Conservation (phyloP, 495 filamentous ascomycete species). For the Neurospora sp. region DNA sequence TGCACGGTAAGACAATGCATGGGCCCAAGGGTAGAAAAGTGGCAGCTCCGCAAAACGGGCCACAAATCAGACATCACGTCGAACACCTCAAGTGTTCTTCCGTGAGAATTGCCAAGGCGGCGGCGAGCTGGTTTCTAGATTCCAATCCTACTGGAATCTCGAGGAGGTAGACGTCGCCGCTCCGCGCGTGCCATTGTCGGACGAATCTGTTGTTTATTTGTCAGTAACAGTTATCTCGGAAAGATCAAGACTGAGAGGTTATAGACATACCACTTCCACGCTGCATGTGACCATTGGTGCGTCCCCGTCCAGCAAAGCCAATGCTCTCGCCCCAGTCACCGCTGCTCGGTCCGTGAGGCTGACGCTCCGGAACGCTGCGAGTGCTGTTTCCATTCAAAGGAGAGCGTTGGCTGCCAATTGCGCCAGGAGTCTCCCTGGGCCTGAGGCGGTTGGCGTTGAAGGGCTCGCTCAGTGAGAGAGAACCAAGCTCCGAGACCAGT, state of each 20-base stretch:
- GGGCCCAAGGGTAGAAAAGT: background rate
- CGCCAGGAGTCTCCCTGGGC: constrained; percentile 45
- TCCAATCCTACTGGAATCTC: constrained; percentile 19
- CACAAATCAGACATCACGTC: background rate
- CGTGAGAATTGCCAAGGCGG: background rate
- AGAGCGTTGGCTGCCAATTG: constrained; percentile 81
- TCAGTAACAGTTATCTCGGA: background rate
- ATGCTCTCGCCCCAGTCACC: constrained; percentile 58
- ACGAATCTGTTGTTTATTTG: constrained; percentile 19
- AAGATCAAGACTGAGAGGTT: background rate
- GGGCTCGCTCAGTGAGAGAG: constrained; percentile 58
- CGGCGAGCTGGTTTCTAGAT: background rate
- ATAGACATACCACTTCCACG: constrained; percentile 57
- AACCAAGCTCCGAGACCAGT: constrained; percentile 41
- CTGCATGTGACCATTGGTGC: constrained; percentile 71
- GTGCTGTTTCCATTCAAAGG: constrained; percentile 52
- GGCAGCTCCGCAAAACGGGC: background rate
- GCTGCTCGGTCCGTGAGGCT: constrained; percentile 67
- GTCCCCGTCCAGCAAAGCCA: constrained; percentile 55
- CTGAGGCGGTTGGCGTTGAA: constrained; percentile 41
- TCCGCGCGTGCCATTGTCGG: constrained; percentile 20
- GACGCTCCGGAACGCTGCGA: constrained; percentile 65
- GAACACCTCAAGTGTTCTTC: background rate
- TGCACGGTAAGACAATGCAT: background rate
- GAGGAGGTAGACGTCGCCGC: constrained; percentile 13